Evolutionary conservation across 192 early-diverging fungal species (phyloP).

Genomic region (Coemansia sp.): DNA sequence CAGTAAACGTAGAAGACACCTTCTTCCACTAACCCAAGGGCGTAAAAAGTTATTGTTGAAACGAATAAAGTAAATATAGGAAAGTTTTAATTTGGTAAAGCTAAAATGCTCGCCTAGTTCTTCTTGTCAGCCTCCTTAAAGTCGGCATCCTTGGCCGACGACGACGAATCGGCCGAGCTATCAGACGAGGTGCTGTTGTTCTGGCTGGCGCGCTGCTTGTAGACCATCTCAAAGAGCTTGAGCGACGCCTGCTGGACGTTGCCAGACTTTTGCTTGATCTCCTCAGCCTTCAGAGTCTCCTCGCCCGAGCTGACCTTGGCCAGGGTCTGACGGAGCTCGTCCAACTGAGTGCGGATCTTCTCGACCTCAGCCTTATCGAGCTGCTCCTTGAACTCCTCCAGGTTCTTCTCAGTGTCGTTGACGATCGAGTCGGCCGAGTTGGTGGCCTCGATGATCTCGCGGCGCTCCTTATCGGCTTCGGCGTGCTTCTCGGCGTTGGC

Average conservation of each 20-base stretch:
- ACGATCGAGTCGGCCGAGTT: conserved; percentile 94
- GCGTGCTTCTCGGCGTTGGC: conserved; percentile 87
- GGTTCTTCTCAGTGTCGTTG: conserved; percentile 92
- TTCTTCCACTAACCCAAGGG: conserved; percentile 19
- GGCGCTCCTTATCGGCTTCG: conserved; percentile 90
- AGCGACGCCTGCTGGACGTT: conserved; percentile 88
- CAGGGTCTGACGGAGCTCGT: conserved; percentile 77
- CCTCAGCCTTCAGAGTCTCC: conserved; percentile 72
- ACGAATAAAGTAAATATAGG: background rate
- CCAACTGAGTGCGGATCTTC: conserved; percentile 86
- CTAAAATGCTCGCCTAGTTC: conserved; percentile 22
- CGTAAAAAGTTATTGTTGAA: background rate
- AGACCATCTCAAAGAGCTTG: conserved; percentile 98
- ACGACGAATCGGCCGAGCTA: conserved; percentile 20
- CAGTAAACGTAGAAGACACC: conserved; percentile 33
- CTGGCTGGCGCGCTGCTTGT: conserved; percentile 78
- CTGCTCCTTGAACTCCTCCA: conserved; percentile 97
- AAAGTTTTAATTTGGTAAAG: background rate
- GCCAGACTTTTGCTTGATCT: conserved; percentile 84
- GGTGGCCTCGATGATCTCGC: conserved; percentile 92
- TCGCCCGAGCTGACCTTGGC: conserved; percentile 71
- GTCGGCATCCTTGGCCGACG: conserved; percentile 67
- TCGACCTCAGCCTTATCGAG: conserved; percentile 83
- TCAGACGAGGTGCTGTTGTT: conserved; percentile 23
- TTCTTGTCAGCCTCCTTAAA: conserved; percentile 77